These are phyloP conservation scores for Fennellomyces sp. DNA, from an alignment of 371 early-diverging fungal species.

Conservation along the genomic window DNA sequence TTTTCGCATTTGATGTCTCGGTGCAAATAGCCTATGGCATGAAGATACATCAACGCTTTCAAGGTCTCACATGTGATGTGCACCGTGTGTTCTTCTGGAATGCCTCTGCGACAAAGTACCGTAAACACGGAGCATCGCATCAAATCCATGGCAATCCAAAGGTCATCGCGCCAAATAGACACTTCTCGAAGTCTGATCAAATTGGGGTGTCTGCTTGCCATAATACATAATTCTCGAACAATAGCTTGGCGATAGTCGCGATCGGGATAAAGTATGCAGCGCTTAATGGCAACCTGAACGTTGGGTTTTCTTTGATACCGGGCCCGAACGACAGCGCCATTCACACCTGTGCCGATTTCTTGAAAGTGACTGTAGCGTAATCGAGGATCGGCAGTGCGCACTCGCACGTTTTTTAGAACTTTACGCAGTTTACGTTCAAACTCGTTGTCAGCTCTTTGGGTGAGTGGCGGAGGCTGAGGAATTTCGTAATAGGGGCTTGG, in stretches of 20 bases:
- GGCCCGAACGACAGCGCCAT: constrained; percentile 51
- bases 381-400: constrained; percentile 38
- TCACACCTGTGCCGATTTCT: constrained; percentile 57
- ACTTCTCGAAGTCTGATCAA: constrained; percentile 46
- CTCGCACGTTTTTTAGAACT: constrained; percentile 35
- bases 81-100: constrained; percentile 46
- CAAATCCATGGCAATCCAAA: constrained; percentile 55
- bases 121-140: constrained; percentile 55
- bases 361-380: constrained; percentile 43
- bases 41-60: constrained; percentile 89
- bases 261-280: constrained; percentile 47
- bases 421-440: constrained; percentile 44
- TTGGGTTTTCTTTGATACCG: constrained; percentile 30
- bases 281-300: constrained; percentile 47
- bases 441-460: constrained; percentile 27
- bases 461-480: constrained; percentile 38
- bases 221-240: constrained; percentile 44
- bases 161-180: constrained; percentile 39
- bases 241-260: constrained; percentile 48
- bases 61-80: constrained; percentile 40
- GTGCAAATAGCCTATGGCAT: constrained; percentile 94
- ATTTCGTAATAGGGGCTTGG: constrained; percentile 43
- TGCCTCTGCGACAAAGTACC: constrained; percentile 48
- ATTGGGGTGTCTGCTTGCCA: constrained; percentile 44
- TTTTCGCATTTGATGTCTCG: constrained; percentile 98